phyloP scores from a whole-genome alignment of 2,329 filamentous ascomycete species.

The Colletotrichum paranaense region DNA sequence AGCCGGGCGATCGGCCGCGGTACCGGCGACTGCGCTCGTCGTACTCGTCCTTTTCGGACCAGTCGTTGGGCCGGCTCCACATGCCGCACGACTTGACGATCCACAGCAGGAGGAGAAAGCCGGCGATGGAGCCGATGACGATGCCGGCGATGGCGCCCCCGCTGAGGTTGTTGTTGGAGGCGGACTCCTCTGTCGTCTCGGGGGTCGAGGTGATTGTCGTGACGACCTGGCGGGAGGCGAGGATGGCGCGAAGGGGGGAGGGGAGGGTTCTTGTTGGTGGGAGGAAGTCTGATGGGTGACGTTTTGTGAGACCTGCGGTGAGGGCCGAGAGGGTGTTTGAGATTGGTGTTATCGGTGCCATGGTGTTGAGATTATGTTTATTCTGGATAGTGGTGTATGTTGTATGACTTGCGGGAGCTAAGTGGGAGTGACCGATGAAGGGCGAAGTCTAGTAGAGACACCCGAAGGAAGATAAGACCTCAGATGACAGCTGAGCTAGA shows the following conservation, averaged over 20 bases:
- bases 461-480: background rate
- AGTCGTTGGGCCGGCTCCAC: constrained; percentile 22
- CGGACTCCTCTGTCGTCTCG: constrained; percentile 35
- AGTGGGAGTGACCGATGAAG: background rate
- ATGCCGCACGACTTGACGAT: constrained; percentile 54
- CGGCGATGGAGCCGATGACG: constrained; percentile 59
- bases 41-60: constrained; percentile 15
- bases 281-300: background rate
- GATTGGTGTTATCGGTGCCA: constrained; percentile 23
- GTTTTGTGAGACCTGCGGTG: background rate
- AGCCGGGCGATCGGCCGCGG: constrained; percentile 25
- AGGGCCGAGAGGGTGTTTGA: constrained; percentile 2
- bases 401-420: background rate
- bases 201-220: constrained; percentile 44
- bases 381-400: background rate
- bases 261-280: constrained; percentile 20
- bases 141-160: constrained; percentile 64
- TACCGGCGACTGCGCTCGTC: constrained; percentile 15
- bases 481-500: background rate
- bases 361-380: background rate
- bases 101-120: constrained; percentile 59
- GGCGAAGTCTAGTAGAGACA: background rate
- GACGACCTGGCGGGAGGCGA: constrained; percentile 39
- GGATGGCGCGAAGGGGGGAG: constrained; percentile 2
- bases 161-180: constrained; percentile 45